Evolutionary conservation across 345 rosid genomes (phyloP).

Genomic region (Eucalyptus polyanthemos): DNA sequence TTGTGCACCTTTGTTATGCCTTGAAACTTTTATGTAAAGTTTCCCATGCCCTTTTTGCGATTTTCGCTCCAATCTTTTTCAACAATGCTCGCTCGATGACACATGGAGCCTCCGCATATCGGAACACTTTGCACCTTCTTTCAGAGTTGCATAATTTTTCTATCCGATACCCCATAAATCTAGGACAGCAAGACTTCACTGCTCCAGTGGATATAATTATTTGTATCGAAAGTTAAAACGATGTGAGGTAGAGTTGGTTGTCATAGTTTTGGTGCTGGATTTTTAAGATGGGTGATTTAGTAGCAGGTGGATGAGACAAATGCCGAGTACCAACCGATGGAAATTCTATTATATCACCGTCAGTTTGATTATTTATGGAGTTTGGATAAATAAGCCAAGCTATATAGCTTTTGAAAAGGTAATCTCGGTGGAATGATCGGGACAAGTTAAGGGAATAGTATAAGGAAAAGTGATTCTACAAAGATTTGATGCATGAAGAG

Average conservation of each 20-base stretch:
- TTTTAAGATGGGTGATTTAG: background rate
- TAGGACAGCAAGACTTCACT: background rate
- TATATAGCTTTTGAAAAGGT: background rate
- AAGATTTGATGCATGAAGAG: background rate
- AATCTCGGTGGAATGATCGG: background rate
- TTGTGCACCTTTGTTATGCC: background rate
- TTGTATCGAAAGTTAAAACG: background rate
- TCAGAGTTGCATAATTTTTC: background rate
- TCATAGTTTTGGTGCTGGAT: background rate
- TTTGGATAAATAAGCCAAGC: background rate
- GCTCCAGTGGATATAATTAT: background rate
- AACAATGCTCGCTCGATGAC: background rate
- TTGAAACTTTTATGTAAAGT: background rate
- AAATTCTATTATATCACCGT: background rate
- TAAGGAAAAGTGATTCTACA: background rate
- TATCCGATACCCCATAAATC: background rate
- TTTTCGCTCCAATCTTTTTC: background rate
- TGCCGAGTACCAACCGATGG: background rate
- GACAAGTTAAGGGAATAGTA: background rate
- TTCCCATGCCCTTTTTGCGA: background rate
- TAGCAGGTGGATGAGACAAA: background rate
- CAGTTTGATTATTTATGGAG: background rate
- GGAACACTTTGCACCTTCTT: background rate
- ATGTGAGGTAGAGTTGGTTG: background rate
- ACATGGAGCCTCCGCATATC: background rate